These are phyloP conservation scores for Pontederia paniculata DNA, from an alignment of 176 grass and related monocot genomes.

Conservation along the genomic window DNA sequence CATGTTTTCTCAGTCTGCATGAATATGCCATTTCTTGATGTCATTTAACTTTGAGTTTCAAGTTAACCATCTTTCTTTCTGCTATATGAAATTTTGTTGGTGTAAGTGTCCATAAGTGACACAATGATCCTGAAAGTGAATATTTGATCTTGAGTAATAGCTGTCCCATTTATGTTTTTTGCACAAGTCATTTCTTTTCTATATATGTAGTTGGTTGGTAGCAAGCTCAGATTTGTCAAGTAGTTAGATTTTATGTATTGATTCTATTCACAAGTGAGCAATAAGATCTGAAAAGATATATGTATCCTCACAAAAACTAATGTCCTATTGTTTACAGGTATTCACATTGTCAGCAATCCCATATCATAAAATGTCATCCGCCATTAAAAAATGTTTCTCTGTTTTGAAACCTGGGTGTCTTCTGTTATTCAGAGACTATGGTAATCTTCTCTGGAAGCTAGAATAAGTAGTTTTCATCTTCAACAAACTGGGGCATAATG, in stretches of 20 bases:
- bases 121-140: too few species aligned
- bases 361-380: conserved; percentile 36
- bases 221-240: too few species aligned
- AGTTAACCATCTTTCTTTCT: too few species aligned
- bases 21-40: too few species aligned
- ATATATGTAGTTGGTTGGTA: too few species aligned
- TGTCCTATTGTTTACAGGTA: conserved; percentile 39
- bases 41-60: too few species aligned
- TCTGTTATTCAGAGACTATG: conserved; percentile 89
- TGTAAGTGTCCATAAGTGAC: too few species aligned
- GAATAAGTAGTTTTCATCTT: background rate
- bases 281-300: background rate
- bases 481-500: background rate
- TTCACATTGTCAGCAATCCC: conserved; percentile 93
- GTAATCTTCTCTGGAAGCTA: conserved; percentile 23
- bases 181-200: too few species aligned
- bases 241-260: background rate
- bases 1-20: too few species aligned
- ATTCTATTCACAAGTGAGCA: background rate
- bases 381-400: conserved; percentile 46
- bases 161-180: too few species aligned
- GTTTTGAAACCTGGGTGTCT: conserved; percentile 74
- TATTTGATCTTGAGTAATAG: too few species aligned
- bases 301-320: background rate
- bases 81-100: too few species aligned